Evolutionary conservation across 139 green algal species (phyloP), one percentile per base, ranked within the genome.

Genomic region (Picochlorum sp.): DNA sequence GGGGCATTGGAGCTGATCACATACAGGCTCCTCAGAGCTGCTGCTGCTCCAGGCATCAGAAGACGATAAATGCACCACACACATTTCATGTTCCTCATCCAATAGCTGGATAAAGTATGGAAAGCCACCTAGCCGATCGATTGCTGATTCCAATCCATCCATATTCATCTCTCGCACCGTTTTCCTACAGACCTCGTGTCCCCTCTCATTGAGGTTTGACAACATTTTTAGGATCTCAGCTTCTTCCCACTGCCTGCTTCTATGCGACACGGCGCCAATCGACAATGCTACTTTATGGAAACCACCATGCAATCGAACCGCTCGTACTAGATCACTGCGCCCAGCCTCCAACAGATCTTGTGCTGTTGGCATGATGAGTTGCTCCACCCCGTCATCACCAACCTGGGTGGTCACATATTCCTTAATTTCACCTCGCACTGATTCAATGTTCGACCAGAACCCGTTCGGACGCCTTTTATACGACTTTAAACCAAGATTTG

Each of bases 251-350:
- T 55, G 47, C 15, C n/a, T 55, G 47, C n/a, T 21, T 26, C 47
- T 20, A 23, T 20, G n/a, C 23, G 18, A 55, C 7, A 13, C 50
- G 28, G 63, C 45, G 21, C 71, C 65, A 52, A 81, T 47, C 28
- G 38, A 68, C 9, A 28, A 11, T 14, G 70, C 72, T n/a, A 81
- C 74, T 11, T 14, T 26, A 23, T 49, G 24, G 45, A 47, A 50
- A 11, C 74, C 74, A 20, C 74, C 74, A 54, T 79, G 70, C 11
- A 38, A 5, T 15, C 60, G 45, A 7, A 81, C 65, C n/a, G 59
- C 74, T 15, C 59, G 54, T 5, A 81, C 34, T 55, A 81, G 7
- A 14, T 80, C 74, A 9, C 49, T 28, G 5, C 72, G 67, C 15
- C 72, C 71, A 0, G 34, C 60, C 2, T 7, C 41, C 10, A 52